Base-by-base conservation (phyloP, 768 basidiomycete genomes). In the Russula emetica region DNA sequence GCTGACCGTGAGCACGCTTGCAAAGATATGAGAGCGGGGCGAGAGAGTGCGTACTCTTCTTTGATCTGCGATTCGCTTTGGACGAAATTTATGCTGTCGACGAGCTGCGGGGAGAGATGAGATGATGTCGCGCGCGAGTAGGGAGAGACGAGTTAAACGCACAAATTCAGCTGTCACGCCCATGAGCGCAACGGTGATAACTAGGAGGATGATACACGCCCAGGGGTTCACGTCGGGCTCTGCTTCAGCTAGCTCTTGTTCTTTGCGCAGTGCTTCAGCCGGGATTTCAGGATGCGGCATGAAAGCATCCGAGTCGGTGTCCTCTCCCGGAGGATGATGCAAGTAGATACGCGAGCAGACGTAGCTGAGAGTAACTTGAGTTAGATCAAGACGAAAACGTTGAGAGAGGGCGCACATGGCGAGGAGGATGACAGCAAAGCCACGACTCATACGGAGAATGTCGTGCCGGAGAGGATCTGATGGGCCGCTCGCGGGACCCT, bases 91-190 rank as follows among this genome's bases (percentile, higher is more conserved):
- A 90, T 82, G 66, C 82, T 84, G 67, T 85, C 82, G 0, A 88
- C 86, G 11, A 89, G 74, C 86, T 88, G 63, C 3, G 68, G 18
- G 2, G 36, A 52, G 18, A 28, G 16, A 13, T 20, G 9, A 28
- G 42, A 28, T 55, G 9, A 42, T 22, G 34, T 34, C 11, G 34
- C 34, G 34, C 34, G 34, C 14, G 5, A 45, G 22, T 13, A 16
- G 44, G 28, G 28, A 44, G 42, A 42, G 22, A 20, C n/a, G 7
- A 3, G 28, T 1, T 26, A 28, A 50, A 74, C 78, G 72, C 68
- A 88, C 85, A 78, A 82, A 88, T 79, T 88, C 86, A 22, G 85
- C 86, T 5, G 88, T 90, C 32, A 79, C 77, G 38, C 83, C 86
- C 83, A 88, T 84, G 34, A 90, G 71, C 11, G 71, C 82, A 47